Base-by-base conservation (phyloP, 2,329 filamentous ascomycete species). In the Cladosporium sp. region DNA sequence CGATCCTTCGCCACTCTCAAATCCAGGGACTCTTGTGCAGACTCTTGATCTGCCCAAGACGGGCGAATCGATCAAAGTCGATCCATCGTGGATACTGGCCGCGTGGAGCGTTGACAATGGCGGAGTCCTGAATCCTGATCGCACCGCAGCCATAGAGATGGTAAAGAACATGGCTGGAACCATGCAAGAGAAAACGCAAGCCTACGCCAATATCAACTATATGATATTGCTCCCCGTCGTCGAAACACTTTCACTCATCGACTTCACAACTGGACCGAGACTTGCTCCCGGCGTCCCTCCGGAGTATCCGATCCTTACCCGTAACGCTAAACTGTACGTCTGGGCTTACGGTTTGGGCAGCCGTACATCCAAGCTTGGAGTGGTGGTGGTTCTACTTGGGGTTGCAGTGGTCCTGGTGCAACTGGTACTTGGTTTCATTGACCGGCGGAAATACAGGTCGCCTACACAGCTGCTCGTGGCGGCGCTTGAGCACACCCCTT, bases 81-180 rank as follows among this genome's bases (percentile, higher is more conserved):
- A 71, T 52, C 72, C 74, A 10, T 65, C 69, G 15, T 76, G 74
- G 74, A 58, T 69, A 8, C 68, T 74, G 4, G 72, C 74, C 24
- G 71, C 74, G n/a, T 75, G 70, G 68, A 72, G 72, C 6, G 70
- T 68, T 6, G 69, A 69, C 52, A 51, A 65, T 3, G 58, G 61
- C 18, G 67, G 65, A 18, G 44, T 26, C 0, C 34, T 71, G 30
- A 30, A 49, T 11, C 15, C 59, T 2, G 44, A 61, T 58, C 57
- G 66, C 7, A 57, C 66, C 11, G 58, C 54, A 34, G 49, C 52
- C 21, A 49, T 28, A n/a, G 18, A 65, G 30, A n/a, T 57, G 15
- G 28, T 51, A 10, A 28, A 49, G 12, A 61, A 4, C 18, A 61
- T 67, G 34, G 10, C 4, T 12, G 32, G 12, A n/a, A n/a, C n/a